phyloP scores from a whole-genome alignment of 2,329 filamentous ascomycete species.

The Neofusicoccum laricinum region DNA sequence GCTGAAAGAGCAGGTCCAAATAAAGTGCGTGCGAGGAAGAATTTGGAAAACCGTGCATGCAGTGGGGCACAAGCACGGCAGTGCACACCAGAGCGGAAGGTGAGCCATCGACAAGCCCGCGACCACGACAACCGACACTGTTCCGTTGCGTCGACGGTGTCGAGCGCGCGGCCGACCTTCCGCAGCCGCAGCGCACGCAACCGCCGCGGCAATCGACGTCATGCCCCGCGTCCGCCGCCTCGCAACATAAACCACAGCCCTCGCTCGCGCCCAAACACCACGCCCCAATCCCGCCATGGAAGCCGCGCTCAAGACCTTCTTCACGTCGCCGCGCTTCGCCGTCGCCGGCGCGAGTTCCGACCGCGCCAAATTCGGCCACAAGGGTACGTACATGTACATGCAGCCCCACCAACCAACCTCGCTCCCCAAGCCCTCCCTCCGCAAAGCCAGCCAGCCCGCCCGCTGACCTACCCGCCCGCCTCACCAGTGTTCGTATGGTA shows the following conservation, averaged over 20 bases:
- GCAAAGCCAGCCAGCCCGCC: not conserved
- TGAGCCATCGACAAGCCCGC: not conserved
- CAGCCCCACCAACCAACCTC: too few relatives aligned
- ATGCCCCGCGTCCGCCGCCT: not conserved
- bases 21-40: not conserved
- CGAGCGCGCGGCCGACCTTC: not conserved
- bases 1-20: not conserved
- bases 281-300: conserved; percentile 52
- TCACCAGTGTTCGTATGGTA: conserved; percentile 87
- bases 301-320: conserved; percentile 72
- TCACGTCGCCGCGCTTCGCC: conserved; percentile 74
- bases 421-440: too few relatives aligned
- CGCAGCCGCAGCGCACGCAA: not conserved
- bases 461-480: conserved; percentile 37
- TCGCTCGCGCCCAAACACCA: conserved; percentile 11
- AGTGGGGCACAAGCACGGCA: not conserved
- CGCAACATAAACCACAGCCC: not conserved
- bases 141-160: not conserved
- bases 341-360: conserved; percentile 89
- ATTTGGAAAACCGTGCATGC: not conserved
- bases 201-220: not conserved
- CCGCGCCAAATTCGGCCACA: conserved; percentile 81
- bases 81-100: not conserved
- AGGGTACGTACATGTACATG: conserved; percentile 60
- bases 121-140: not conserved